Base-by-base conservation (phyloP, 2,329 filamentous ascomycete genomes). In the Aspergillus quadricinctus region DNA sequence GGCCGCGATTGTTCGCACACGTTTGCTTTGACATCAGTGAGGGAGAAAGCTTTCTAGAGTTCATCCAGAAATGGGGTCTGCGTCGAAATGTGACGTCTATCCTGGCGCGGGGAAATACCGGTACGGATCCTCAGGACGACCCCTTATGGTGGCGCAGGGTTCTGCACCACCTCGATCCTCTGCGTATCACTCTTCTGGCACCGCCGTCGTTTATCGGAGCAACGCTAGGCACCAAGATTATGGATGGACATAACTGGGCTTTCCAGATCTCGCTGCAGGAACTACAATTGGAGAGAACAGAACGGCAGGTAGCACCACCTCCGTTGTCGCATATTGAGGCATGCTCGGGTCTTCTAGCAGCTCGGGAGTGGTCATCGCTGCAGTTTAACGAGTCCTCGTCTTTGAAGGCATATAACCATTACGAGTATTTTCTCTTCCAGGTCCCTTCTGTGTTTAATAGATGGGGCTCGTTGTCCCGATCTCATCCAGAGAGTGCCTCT, bases 321-420 rank as follows among this genome's bases (percentile, higher is more conserved):
- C 66, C 70, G 1, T 74, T 53, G 70, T 60, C 69, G 67, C 52
- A 58, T 10, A n/a, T 67, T 41, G 57, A 64, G 5, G 53, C 59
- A 10, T 62, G 59, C 27, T 54, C 63, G 1, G 72, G 66, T 25
- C 72, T 90, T 0, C 80, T 90, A 48, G 78, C 79, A 27, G 75
- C 82, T n/a, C 80, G 82, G 1, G 81, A 81, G 1, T 92, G 89
- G 89, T 80, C 78, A 0, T 80, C 82, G 19, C 65, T 91, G 0
- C 75, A 82, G 1, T 82, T 91, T 61, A 92, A 92, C 68, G 89
- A 93, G 73, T 88, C 88, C 8, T 90, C 88, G 0, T 90, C 85
- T 4, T 80, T 88, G n/a, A 80, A 81, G 56, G 87, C 84, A 5
- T 92, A 90, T 72, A 81, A 81, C 49, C 85, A 83, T 3, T 88